These are phyloP conservation scores for Taphrina sp. DNA, from an alignment of 1,139 yeast genomes.

Conservation along the genomic window DNA sequence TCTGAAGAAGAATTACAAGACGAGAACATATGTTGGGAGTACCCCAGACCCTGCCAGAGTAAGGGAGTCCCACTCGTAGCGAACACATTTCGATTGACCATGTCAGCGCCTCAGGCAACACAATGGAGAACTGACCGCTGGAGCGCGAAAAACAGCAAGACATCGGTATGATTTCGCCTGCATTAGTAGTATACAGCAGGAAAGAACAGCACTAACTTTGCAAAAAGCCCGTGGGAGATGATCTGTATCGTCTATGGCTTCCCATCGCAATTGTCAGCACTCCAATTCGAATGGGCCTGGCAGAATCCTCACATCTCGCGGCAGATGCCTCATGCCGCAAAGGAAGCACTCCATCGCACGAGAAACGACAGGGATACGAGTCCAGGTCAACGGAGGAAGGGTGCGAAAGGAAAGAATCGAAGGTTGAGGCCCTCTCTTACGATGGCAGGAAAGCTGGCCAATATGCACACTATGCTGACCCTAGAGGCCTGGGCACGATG, in stretches of 20 bases:
- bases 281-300: constrained; percentile 53
- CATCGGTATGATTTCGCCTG: constrained; percentile 26
- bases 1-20: constrained; percentile 48
- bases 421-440: constrained; percentile 20
- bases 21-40: constrained; percentile 69
- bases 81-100: no score
- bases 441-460: constrained; percentile 14
- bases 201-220: no score
- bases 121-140: constrained; percentile 66
- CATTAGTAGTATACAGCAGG: no score
- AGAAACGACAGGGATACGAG: constrained; percentile 15
- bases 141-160: constrained; percentile 60
- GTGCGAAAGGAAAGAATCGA: constrained; percentile 15
- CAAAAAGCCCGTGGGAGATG: constrained; percentile 69
- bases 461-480: constrained; percentile 25
- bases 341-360: constrained; percentile 11
- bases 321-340: constrained; percentile 26
- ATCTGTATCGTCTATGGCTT: constrained; percentile 63
- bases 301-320: constrained; percentile 33
- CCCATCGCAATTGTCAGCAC: constrained; percentile 66
- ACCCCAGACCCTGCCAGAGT: constrained; percentile 67
- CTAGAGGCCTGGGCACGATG: constrained; percentile 27
- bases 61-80: constrained; percentile 34
- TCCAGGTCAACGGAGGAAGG: constrained; percentile 15
- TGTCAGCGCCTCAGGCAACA: constrained; percentile 62